Evolutionary conservation across 768 basidiomycete species (phyloP), one percentile per base, ranked within the genome.

Genomic region (Megacollybia marginata): DNA sequence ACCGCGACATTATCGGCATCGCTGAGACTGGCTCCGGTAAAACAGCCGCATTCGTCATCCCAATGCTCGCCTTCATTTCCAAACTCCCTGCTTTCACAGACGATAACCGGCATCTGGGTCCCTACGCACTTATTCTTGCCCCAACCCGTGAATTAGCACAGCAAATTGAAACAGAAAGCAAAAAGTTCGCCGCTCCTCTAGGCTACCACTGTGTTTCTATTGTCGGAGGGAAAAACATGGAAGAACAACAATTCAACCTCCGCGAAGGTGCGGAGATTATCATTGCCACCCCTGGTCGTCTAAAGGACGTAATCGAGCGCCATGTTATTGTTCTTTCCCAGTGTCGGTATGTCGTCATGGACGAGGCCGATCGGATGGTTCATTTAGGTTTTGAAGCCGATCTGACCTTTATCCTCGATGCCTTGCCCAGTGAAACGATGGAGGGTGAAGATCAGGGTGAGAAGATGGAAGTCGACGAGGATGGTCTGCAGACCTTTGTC

Each of bases 21-120:
- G 96, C 96, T 51, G 95, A 99, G 69, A 99, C 96, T 42, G 95
- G 93, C 90, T 97, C 95, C 60, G 95, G 95, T 64, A 98, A 98
- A 74, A 98, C 95, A 20, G 95, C 95, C 33, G 92, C 94, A 3
- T 98, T 98, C 64, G 94, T 97, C 52, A 95, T 98, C 48, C 95
- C 95, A 33, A 97, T 98, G 94, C 74, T 97, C 46, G 74, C 89
- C 33, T 99, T 97, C 68, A 99, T 99, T 57, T 82, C 84, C 16
- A 79, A 80, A 47, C 73, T 98, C 47, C 88, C 94, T 31, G 78
- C 79, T 2, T 82, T 99, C 54, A 83, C 82, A 35, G 96, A 99
- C 60, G 94, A 96, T 42, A 98, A 85, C 59, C 81, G 93, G 51
- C 92, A 95, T 68, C 70, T 92, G 52, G 96, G 96, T 16, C 96